Evolutionary conservation across 176 grass and related monocot species (phyloP), one percentile per base, ranked within the genome.

Genomic region (Sorghum bicolor): DNA sequence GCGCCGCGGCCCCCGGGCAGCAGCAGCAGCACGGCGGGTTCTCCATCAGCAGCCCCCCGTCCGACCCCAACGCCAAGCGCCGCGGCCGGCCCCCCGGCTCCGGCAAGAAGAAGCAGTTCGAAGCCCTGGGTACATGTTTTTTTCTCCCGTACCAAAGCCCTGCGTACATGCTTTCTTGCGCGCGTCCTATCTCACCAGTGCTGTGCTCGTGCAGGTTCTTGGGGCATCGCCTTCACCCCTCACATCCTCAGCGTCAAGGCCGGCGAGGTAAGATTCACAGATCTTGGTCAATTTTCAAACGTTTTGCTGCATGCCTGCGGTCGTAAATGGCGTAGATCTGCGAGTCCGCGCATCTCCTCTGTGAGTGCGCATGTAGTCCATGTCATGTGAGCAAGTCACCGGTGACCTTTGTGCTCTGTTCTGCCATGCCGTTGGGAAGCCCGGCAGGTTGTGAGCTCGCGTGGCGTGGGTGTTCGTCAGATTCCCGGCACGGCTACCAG

Each of bases 81-180:
- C 91, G 92, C 36, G 97, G 97, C 52, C 89, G 97, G 4, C 97
- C 97, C 43, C 97, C 91, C 2, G 97, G 97, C 80, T 96, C 97
- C 45, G 93, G 97, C 40, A 99, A 93, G 82, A 99, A 96, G 86
- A 94, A 99, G 80, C 97, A 99, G 80, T 92, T 99, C 81, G 97
- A 99, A 87, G 97, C 97, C 62, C 85, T 99, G 39, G 97, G 97
- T 99, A 94, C 78, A n/a, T 62, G 13, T 34, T 2, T 20, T 2
- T 20, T 75, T 8, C n/a, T 39, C 32, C 32, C 19, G 63, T 80
- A 45, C 25, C 37, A 24, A 26, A 61, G 55, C 55, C 10, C n/a
- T 60, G 22, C 8, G 20, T 58, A 24, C 53, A 58, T 58, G 22
- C 20, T 25, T 67, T 67, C 67, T 45, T 86, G 45, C 15, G 48